Evolutionary conservation across 257 asterid genomes (phyloP).

Genomic region (Nicotiana undulata): DNA sequence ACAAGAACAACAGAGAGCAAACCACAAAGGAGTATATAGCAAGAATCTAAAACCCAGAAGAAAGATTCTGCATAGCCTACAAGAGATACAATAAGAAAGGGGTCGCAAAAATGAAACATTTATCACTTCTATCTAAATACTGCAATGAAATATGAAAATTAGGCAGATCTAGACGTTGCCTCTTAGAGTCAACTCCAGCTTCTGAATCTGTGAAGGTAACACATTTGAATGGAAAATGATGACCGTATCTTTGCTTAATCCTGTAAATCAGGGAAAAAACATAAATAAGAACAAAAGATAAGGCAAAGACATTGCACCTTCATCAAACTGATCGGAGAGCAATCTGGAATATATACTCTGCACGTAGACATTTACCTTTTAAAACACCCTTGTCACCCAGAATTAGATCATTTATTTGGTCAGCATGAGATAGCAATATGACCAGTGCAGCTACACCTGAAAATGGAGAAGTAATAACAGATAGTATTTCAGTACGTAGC

Average conservation of each 20-base stretch:
- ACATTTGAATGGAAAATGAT: conserved; percentile 70
- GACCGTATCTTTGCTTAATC: conserved; percentile 52
- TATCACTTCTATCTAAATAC: neutral
- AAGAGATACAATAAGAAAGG: neutral
- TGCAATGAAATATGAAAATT: neutral
- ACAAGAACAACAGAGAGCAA: neutral
- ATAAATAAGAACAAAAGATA: neutral
- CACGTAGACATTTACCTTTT: conserved; percentile 43
- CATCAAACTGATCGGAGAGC: conserved; percentile 10
- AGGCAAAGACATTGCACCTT: conserved; percentile 9
- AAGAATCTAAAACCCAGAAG: neutral
- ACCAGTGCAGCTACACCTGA: conserved; percentile 82
- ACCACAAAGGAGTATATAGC: neutral
- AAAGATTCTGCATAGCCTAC: neutral
- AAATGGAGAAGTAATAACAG: neutral
- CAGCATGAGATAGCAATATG: conserved; percentile 61
- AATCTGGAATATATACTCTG: conserved; percentile 10
- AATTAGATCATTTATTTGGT: conserved; percentile 53
- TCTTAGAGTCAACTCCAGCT: conserved; percentile 56
- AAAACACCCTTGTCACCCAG: conserved; percentile 49
- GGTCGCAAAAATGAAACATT: neutral
- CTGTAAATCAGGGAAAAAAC: conserved; percentile 29
- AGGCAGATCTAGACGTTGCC: conserved; percentile 30
- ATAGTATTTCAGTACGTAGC: neutral
- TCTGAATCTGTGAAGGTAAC: conserved; percentile 47